Percentiles rank a stretch among this genome's conserved stretches.
These are phyloP conservation scores for Tulasnella sp. DNA, from an alignment of 768 basidiomycete genomes.

Conservation along the genomic window DNA sequence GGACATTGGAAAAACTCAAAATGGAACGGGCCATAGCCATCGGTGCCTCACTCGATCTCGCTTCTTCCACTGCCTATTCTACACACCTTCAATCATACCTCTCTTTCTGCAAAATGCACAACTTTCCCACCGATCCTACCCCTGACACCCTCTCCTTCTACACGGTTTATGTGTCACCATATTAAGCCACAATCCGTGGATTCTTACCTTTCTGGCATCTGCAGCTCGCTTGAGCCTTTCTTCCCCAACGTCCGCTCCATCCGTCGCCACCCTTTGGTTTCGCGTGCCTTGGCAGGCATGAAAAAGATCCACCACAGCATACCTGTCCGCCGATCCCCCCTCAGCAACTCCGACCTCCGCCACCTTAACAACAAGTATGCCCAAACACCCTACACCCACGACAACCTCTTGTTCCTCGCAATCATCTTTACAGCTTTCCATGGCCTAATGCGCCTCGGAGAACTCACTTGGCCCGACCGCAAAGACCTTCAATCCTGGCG, in stretches of 20 bases:
- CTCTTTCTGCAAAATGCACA: slow-evolving; percentile 11
- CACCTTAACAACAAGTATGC: background rate
- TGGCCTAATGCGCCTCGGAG: slow-evolving; percentile 25
- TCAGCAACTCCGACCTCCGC: background rate
- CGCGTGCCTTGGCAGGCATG: slow-evolving; percentile 6
- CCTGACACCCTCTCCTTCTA: slow-evolving; percentile 15
- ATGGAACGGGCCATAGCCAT: slow-evolving; percentile 28
- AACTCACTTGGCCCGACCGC: slow-evolving; percentile 24
- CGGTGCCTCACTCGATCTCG: slow-evolving; percentile 24
- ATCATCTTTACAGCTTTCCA: slow-evolving; percentile 21
- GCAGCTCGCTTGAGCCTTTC: slow-evolving; percentile 6
- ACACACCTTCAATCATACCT: slow-evolving; percentile 16
- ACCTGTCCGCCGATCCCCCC: background rate
- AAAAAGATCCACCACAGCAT: background rate
- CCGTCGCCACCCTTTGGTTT: background rate
- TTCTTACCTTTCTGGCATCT: slow-evolving; percentile 14
- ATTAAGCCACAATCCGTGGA: slow-evolving; percentile 11
- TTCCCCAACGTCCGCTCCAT: background rate
- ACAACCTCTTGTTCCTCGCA: slow-evolving; percentile 25
- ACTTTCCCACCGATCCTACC: slow-evolving; percentile 15
- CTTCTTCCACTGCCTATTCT: slow-evolving; percentile 22
- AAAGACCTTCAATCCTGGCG: background rate
- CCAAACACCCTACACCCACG: slow-evolving; percentile 16
- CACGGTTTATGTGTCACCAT: slow-evolving; percentile 9
- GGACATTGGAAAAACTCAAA: slow-evolving; percentile 28